Conservation (phyloP, 148 eudicot species). For the Silene latifolia region DNA sequence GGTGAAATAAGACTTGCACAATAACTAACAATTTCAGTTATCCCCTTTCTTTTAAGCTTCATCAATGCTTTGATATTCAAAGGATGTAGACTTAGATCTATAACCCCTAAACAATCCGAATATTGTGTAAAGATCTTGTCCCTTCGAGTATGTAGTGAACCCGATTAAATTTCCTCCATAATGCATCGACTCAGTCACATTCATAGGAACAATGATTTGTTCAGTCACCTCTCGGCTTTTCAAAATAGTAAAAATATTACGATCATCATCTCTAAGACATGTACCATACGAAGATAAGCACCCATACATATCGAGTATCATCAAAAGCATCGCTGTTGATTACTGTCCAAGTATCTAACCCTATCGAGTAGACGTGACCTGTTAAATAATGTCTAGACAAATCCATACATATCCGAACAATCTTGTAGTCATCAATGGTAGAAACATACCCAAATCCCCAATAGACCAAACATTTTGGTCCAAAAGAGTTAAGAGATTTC, state of each 20-base stretch:
- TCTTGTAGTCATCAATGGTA: too few relatives aligned
- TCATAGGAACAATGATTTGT: not conserved
- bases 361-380: not conserved
- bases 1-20: not conserved
- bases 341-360: not conserved
- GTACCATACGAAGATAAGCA: not conserved
- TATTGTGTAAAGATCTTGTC: not conserved
- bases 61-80: not conserved
- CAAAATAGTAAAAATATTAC: not conserved
- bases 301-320: not conserved
- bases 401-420: not conserved
- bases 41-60: not conserved
- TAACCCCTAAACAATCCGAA: not conserved
- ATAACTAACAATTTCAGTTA: not conserved
- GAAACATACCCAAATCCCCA: conserved; percentile 9
- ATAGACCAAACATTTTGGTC: not conserved
- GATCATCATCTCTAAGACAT: too few relatives aligned
- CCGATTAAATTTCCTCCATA: not conserved
- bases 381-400: not conserved
- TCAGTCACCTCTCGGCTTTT: not conserved
- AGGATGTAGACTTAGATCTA: not conserved
- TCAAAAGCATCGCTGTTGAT: not conserved
- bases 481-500: not conserved
- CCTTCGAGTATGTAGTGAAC: not conserved
- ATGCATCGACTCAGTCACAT: too few relatives aligned